Conservation (phyloP, 73 alveolate species). For the Paramecium bursaria region DNA sequence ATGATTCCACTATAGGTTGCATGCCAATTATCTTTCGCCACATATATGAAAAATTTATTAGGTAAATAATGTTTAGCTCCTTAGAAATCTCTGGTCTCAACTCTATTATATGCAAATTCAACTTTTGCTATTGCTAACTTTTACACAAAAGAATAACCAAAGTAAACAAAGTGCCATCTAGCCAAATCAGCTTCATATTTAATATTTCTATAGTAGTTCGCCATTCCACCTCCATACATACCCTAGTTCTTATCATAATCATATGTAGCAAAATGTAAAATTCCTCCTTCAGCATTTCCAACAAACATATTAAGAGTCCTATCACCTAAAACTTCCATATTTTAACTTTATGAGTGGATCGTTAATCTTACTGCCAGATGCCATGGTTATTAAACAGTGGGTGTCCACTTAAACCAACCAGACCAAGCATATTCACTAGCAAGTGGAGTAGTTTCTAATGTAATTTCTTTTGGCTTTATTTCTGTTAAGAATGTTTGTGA, state of each 20-base stretch:
- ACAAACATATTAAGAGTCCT: conserved; percentile 41
- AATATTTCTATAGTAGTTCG: conserved; percentile 18
- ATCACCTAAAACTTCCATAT: conserved; percentile 31
- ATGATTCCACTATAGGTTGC: conserved; percentile 58
- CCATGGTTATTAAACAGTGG: conserved; percentile 35
- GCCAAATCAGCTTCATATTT: conserved; percentile 18
- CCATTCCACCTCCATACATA: conserved; percentile 50
- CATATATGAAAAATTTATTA: conserved; percentile 21
- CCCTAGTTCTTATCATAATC: conserved; percentile 21
- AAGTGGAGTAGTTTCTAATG: too few relatives aligned
- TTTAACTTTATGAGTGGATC: background rate
- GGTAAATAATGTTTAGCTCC: conserved; percentile 48
- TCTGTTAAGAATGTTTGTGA: conserved; percentile 5
- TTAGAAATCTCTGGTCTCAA: background rate
- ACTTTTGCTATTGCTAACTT: conserved; percentile 53
- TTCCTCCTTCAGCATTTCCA: conserved; percentile 26
- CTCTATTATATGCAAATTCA: conserved; percentile 37
- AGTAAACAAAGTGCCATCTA: conserved; percentile 53
- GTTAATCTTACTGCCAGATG: conserved; percentile 41
- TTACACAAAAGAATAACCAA: conserved; percentile 31
- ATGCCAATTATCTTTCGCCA: conserved; percentile 52
- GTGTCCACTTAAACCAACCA: conserved; percentile 64
- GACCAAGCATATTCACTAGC: conserved; percentile 50
- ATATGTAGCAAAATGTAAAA: conserved; percentile 10
- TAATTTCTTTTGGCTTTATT: background rate